Evolutionary conservation across 1,139 yeast genomes (phyloP).

Genomic region (Yamadazyma mexicana): DNA sequence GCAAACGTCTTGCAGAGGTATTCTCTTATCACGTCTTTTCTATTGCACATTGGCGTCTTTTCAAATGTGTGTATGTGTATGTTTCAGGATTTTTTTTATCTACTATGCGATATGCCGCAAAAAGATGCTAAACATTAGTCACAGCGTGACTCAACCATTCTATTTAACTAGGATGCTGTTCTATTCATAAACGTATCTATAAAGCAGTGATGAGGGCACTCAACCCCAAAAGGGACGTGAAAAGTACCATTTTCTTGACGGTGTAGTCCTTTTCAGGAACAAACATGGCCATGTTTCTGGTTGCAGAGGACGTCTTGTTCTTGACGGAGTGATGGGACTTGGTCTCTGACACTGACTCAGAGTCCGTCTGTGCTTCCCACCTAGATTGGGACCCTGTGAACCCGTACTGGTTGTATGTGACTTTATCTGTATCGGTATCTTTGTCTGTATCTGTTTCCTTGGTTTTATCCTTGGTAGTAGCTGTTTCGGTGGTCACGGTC

Average conservation of each 20-base stretch:
- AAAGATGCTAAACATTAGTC: no score
- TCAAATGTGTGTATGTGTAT: no score
- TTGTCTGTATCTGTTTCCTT: constrained; percentile 8
- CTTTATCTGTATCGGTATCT: constrained; percentile 11
- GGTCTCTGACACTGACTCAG: constrained; percentile 14
- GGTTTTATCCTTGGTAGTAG: constrained; percentile 9
- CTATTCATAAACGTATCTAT: constrained; percentile 2
- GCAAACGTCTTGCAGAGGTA: constrained; percentile 4
- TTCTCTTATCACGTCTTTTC: constrained; percentile 1
- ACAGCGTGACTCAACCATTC: background rate
- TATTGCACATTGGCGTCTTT: constrained; percentile 1
- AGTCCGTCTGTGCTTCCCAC: constrained; percentile 25
- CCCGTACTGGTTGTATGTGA: constrained; percentile 43
- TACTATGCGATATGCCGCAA: no score
- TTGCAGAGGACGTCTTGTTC: constrained; percentile 21
- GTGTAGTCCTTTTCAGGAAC: constrained; percentile 15
- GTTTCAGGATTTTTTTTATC: no score
- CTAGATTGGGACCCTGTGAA: constrained; percentile 41
- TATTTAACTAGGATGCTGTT: background rate
- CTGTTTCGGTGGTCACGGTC: constrained; percentile 19
- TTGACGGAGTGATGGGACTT: constrained; percentile 17
- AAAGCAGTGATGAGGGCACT: constrained; percentile 14
- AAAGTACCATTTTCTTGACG: constrained; percentile 12
- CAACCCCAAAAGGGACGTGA: constrained; percentile 13
- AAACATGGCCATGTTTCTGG: constrained; percentile 10